Evolutionary conservation across 768 basidiomycete species (phyloP).

Genomic region (Auricularia cornea): DNA sequence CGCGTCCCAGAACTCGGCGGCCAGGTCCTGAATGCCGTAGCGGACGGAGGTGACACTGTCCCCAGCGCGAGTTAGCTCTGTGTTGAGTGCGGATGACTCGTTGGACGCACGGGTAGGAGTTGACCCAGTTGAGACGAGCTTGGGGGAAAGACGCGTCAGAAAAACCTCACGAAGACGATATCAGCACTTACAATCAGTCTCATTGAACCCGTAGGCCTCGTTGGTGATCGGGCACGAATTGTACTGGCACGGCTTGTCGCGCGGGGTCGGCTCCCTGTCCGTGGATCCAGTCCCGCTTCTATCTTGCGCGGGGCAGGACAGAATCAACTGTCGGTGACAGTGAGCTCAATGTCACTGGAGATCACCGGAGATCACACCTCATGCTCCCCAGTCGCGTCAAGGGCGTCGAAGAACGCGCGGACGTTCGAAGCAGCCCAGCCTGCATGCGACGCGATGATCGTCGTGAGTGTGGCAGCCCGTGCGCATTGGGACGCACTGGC

Average conservation of each 20-base stretch:
- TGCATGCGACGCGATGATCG: not conserved
- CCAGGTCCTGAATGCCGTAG: conserved; percentile 38
- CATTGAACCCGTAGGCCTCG: no score
- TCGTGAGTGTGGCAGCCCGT: not conserved
- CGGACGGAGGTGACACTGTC: conserved; percentile 38
- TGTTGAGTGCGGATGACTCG: no score
- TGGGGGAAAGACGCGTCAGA: no score
- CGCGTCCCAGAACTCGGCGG: conserved; percentile 31
- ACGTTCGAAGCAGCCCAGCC: conserved; percentile 26
- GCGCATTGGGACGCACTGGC: no score
- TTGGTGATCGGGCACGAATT: conserved; percentile 27
- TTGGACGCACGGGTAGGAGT: no score
- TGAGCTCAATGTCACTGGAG: no score
- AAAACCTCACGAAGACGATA: no score
- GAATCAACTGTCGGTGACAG: conserved; percentile 18
- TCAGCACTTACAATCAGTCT: no score
- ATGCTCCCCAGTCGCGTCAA: conserved; percentile 17
- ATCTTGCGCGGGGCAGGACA: conserved; percentile 39
- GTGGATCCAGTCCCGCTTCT: conserved; percentile 39
- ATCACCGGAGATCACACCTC: conserved; percentile 6
- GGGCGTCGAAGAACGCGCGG: conserved; percentile 20
- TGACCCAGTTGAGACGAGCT: no score
- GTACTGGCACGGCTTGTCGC: conserved; percentile 30
- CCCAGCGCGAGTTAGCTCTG: conserved; percentile 5
- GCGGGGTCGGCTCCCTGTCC: conserved; percentile 23